phyloP scores from a whole-genome alignment of 495 filamentous ascomycete genomes.

The Aspergillus incahuasiensis region DNA sequence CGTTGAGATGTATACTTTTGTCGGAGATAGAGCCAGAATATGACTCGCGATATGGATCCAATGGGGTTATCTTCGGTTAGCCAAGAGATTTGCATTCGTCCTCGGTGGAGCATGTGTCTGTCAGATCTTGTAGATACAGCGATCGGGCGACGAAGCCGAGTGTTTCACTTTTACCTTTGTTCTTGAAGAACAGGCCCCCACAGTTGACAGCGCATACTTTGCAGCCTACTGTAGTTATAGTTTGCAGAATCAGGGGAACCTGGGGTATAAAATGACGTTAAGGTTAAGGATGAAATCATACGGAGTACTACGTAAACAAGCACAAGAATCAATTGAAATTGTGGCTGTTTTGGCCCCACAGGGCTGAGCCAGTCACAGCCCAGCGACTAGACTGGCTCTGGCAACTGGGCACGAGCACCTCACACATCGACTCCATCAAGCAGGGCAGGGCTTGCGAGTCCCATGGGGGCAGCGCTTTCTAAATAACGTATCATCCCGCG shows the following conservation, averaged over 20 bases:
- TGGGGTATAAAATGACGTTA: not conserved
- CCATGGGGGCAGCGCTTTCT: too few relatives aligned
- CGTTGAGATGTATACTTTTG: too few relatives aligned
- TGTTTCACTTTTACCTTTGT: not conserved
- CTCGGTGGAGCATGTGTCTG: not conserved
- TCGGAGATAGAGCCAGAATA: not conserved
- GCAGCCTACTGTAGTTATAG: not conserved
- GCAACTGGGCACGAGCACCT: too few relatives aligned
- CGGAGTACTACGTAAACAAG: not conserved
- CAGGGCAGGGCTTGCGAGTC: too few relatives aligned
- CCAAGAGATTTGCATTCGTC: not conserved
- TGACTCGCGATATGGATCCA: not conserved
- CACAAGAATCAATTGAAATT: not conserved
- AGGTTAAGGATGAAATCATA: not conserved
- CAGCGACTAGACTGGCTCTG: not conserved
- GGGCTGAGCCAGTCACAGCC: conserved; percentile 1
- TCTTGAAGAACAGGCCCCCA: not conserved
- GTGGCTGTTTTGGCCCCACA: not conserved
- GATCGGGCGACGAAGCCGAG: not conserved
- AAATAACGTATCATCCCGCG: not conserved
- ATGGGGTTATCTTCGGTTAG: not conserved
- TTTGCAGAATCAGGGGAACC: not conserved
- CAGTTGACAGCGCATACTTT: not conserved
- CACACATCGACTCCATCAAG: not conserved
- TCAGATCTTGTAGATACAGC: not conserved